phyloP scores from a whole-genome alignment of 306 rosid species.

The apple (Malus domestica) region ASM211411v1 NC_041797.1:1832001-1832500 shows the following conservation, averaged over 20 bases:
- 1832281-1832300: not conserved
- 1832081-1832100: conserved; percentile 93
- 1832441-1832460: too few relatives aligned
- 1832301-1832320: too few relatives aligned
- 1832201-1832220: conserved; percentile 99
- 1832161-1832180: conserved; percentile 94
- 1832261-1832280: not conserved
- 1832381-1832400: too few relatives aligned
- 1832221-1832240: conserved; percentile 70
- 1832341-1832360: too few relatives aligned
- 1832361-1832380: too few relatives aligned
- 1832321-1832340: too few relatives aligned
- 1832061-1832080: conserved; percentile 99
- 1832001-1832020: conserved; percentile 94
- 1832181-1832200: conserved; percentile 91
- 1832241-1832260: not conserved
- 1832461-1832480: too few relatives aligned
- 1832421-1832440: too few relatives aligned
- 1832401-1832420: too few relatives aligned
- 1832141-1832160: conserved; percentile 99
- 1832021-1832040: conserved; percentile 92
- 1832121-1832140: conserved; percentile 98
- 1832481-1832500: not conserved
- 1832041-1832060: conserved; percentile 99
- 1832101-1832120: conserved; percentile 81